A percentile compares a stretch with the other conserved stretches of the same genome.
phyloP scores from a whole-genome alignment of 148 eudicot genomes.

The Silene latifolia region DNA sequence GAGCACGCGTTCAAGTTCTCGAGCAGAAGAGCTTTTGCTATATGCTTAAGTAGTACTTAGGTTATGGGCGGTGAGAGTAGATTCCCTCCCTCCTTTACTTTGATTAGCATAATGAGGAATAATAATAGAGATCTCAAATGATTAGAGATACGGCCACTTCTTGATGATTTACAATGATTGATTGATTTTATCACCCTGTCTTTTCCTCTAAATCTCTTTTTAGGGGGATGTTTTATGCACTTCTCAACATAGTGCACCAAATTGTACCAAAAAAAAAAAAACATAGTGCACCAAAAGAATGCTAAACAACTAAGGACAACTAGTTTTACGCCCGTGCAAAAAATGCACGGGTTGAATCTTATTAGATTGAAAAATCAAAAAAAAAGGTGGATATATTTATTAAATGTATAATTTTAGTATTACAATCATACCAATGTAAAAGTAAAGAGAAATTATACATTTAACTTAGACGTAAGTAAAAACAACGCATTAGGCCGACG shows the following conservation, averaged over 20 bases:
- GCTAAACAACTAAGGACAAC: constrained; percentile 8
- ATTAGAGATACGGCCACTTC: constrained; percentile 25
- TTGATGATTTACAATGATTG: constrained; percentile 15
- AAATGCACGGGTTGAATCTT: too few species aligned
- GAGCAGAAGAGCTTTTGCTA: not conserved
- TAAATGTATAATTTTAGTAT: too few species aligned
- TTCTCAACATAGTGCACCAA: not conserved
- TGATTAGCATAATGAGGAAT: constrained; percentile 3
- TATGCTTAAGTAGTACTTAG: not conserved
- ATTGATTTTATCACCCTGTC: constrained; percentile 19
- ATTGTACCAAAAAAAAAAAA: too few species aligned
- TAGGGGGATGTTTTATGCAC: not conserved
- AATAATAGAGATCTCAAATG: constrained; percentile 22
- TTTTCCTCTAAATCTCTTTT: not conserved
- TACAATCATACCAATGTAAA: too few species aligned
- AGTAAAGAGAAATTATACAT: too few species aligned
- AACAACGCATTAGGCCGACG: too few species aligned
- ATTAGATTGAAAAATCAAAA: too few species aligned
- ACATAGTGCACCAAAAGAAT: too few species aligned
- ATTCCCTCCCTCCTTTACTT: not conserved
- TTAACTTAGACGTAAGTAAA: too few species aligned
- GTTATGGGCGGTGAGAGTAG: constrained; percentile 19
- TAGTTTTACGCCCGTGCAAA: too few species aligned
- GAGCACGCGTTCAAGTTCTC: constrained; percentile 13
- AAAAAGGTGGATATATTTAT: too few species aligned